These are phyloP conservation scores for Chlorella sp. DNA, from an alignment of 139 green algal genomes.

Conservation along the genomic window DNA sequence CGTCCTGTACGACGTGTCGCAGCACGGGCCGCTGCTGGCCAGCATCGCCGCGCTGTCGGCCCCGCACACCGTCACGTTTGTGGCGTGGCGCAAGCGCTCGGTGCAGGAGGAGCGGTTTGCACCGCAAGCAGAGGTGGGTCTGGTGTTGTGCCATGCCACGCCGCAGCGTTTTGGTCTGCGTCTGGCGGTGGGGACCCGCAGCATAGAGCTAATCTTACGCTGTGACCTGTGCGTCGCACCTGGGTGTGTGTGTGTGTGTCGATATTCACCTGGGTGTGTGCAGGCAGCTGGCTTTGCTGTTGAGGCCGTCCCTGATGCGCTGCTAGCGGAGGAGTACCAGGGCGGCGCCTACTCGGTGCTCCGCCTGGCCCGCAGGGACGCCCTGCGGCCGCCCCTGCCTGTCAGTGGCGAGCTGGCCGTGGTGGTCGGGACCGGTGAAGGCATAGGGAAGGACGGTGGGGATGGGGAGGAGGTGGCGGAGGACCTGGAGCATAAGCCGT, in stretches of 20 bases:
- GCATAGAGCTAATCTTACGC: too few relatives aligned
- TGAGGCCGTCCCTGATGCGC: not conserved
- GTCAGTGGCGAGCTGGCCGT: not conserved
- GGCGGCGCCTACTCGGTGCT: not conserved
- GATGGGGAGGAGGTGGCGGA: not conserved
- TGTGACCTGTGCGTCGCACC: not conserved
- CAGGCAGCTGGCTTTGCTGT: slow-evolving; percentile 19
- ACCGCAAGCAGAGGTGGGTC: not conserved
- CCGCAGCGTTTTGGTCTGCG: not conserved
- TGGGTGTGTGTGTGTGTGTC: not conserved
- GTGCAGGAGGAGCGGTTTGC: not conserved
- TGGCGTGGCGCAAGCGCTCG: slow-evolving; percentile 11
- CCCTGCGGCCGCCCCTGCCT: too few relatives aligned
- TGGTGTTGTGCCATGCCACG: not conserved
- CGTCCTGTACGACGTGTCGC: slow-evolving; percentile 26
- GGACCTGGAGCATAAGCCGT: not conserved
- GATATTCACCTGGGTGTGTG: too few relatives aligned
- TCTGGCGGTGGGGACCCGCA: too few relatives aligned
- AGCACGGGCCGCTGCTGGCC: slow-evolving; percentile 15
- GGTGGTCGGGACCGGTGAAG: not conserved
- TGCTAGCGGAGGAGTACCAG: slow-evolving; percentile 14
- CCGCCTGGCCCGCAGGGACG: not conserved
- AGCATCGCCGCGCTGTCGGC: slow-evolving; percentile 14
- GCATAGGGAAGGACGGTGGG: not conserved
- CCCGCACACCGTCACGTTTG: slow-evolving; percentile 24